A percentile compares a stretch with the other conserved stretches of the same genome.
Conservation (phyloP, 495 filamentous ascomycete genomes). For the Neurospora sp. region DNA sequence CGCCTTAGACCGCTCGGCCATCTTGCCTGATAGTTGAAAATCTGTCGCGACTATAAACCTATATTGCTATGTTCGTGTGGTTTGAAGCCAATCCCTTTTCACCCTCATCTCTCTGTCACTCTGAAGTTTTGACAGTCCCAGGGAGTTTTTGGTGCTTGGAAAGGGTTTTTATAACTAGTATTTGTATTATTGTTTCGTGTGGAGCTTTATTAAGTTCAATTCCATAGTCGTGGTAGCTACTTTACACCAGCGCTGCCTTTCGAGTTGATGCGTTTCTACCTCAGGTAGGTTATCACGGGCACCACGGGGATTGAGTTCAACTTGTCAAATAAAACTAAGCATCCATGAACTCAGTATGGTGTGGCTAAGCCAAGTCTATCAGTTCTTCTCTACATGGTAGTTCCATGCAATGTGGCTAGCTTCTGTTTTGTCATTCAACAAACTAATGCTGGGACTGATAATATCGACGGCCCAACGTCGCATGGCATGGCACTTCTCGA, state of each 20-base stretch:
- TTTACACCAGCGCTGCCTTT: background rate
- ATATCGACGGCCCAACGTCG: background rate
- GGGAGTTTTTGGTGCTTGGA: background rate
- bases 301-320: too few relatives aligned
- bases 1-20: constrained; percentile 19
- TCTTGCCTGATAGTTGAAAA: constrained; percentile 6
- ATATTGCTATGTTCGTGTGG: accelerated
- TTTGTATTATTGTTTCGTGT: accelerated
- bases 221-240: background rate
- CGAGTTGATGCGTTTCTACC: too few relatives aligned
- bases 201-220: background rate
- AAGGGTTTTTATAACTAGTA: background rate
- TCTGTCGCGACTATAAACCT: background rate
- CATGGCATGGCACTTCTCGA: background rate
- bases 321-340: too few relatives aligned
- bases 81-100: background rate
- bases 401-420: too few relatives aligned
- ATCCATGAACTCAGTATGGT: too few relatives aligned
- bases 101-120: background rate
- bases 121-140: background rate
- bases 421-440: too few relatives aligned
- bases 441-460: background rate
- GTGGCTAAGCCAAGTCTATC: too few relatives aligned
- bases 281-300: too few relatives aligned
- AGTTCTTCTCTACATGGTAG: too few relatives aligned